A percentile compares a stretch with the other conserved stretches of the same genome.
phyloP scores from a whole-genome alignment of 2,329 filamentous ascomycete genomes.

The Paecilomyces fulvus region DNA sequence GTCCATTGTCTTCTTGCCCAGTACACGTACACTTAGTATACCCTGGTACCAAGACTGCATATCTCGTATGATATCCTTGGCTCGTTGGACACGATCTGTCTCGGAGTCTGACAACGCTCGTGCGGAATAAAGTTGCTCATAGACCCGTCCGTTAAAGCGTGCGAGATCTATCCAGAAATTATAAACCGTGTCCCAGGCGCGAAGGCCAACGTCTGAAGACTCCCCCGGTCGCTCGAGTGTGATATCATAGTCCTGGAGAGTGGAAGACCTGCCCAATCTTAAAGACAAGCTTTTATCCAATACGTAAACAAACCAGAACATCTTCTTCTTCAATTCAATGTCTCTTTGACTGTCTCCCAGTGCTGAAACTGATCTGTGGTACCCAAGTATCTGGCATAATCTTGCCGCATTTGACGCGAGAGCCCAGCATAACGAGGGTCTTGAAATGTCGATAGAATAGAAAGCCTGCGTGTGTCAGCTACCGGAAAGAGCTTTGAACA shows the following conservation, averaged over 20 bases:
- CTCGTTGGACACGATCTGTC: slow-evolving; percentile 15
- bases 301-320: slow-evolving; percentile 55
- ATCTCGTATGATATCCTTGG: slow-evolving; percentile 6
- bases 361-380: slow-evolving; percentile 39
- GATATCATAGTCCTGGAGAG: slow-evolving; percentile 54
- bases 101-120: slow-evolving; percentile 20
- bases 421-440: slow-evolving; percentile 57
- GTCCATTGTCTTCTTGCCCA: background rate
- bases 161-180: slow-evolving; percentile 49
- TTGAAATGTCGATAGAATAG: slow-evolving; percentile 55
- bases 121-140: slow-evolving; percentile 47
- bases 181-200: slow-evolving; percentile 40
- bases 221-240: slow-evolving; percentile 37
- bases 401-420: slow-evolving; percentile 51
- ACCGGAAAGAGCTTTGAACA: slow-evolving; percentile 18
- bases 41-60: slow-evolving; percentile 9
- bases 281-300: slow-evolving; percentile 52
- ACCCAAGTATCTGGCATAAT: slow-evolving; percentile 55
- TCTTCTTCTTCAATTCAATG: slow-evolving; percentile 22
- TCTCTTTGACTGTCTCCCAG: slow-evolving; percentile 19
- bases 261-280: slow-evolving; percentile 49
- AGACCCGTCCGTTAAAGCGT: slow-evolving; percentile 51
- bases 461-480: slow-evolving; percentile 36
- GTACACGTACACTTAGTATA: background rate
- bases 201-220: slow-evolving; percentile 6